Evolutionary conservation across 345 rosid genomes (phyloP).

Genomic region (Hibiscus syriacus): DNA sequence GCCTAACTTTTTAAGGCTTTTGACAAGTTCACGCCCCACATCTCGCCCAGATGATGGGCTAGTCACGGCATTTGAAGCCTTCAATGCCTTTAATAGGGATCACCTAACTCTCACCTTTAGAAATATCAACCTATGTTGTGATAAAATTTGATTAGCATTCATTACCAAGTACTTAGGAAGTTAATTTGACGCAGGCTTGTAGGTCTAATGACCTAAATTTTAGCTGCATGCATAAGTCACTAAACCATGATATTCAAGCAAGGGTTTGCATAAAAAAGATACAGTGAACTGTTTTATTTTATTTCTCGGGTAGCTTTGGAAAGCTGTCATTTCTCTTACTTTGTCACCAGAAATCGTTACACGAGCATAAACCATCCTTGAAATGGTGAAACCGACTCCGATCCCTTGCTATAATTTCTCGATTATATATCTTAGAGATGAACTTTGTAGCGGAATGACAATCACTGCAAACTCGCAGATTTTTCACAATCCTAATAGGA

Average conservation of each 20-base stretch:
- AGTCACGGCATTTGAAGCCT: not conserved
- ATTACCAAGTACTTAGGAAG: not conserved
- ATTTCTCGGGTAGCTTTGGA: not conserved
- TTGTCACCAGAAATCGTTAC: conserved; percentile 47
- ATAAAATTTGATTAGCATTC: not conserved
- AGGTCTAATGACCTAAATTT: not conserved
- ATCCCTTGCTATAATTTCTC: conserved; percentile 48
- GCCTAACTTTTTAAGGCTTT: not conserved
- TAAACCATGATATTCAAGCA: not conserved
- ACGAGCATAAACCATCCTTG: conserved; percentile 49
- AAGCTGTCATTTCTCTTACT: not conserved
- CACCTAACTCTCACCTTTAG: not conserved
- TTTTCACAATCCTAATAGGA: conserved; percentile 47
- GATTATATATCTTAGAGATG: conserved; percentile 30
- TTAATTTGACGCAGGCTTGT: not conserved
- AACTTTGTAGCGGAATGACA: conserved; percentile 52
- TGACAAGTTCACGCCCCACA: not conserved
- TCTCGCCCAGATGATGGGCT: too few species aligned
- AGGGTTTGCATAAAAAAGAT: not conserved
- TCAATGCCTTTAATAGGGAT: not conserved
- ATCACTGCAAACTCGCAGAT: conserved; percentile 48
- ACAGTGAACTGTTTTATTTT: not conserved
- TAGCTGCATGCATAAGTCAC: not conserved
- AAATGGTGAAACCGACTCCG: conserved; percentile 47
- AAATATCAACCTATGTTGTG: not conserved